Percentiles rank a stretch among this genome's conserved stretches.
Conservation (phyloP, 306 rosid genomes). For the Cicer pinnatifidum region DNA sequence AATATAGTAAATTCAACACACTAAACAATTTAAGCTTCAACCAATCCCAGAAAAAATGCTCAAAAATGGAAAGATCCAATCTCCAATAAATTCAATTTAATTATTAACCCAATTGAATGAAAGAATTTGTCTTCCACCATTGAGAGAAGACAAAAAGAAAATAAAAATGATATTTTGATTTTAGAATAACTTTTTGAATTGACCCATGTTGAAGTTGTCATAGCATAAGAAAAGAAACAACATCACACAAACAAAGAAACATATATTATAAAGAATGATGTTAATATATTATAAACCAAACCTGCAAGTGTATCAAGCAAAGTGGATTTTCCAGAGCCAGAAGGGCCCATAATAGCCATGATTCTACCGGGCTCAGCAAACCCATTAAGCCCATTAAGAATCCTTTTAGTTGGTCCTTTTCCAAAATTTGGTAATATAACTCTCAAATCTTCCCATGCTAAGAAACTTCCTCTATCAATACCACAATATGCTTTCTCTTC, state of each 20-base stretch:
- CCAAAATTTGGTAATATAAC: constrained; percentile 73
- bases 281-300: not conserved
- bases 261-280: not conserved
- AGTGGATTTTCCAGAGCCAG: constrained; percentile 92
- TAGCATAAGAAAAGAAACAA: constrained; percentile 19
- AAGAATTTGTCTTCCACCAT: not conserved
- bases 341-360: constrained; percentile 94
- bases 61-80: constrained; percentile 14
- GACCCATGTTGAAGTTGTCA: constrained; percentile 2
- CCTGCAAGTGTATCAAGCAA: constrained; percentile 84
- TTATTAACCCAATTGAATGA: not conserved
- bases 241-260: not conserved
- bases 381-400: constrained; percentile 80
- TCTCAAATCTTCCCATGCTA: constrained; percentile 90
- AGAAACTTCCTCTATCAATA: constrained; percentile 62
- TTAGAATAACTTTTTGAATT: not conserved
- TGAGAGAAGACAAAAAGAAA: constrained; percentile 10
- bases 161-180: not conserved
- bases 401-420: constrained; percentile 74
- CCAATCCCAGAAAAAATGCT: not conserved
- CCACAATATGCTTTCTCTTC: constrained; percentile 42
- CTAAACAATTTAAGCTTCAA: constrained; percentile 1
- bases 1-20: constrained; percentile 15
- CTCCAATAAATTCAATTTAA: not conserved
- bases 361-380: constrained; percentile 84